A percentile compares a stretch with the other conserved stretches of the same genome.
phyloP scores from a whole-genome alignment of 2,329 filamentous ascomycete genomes.

The Trichoderma brevicompactum region DNA sequence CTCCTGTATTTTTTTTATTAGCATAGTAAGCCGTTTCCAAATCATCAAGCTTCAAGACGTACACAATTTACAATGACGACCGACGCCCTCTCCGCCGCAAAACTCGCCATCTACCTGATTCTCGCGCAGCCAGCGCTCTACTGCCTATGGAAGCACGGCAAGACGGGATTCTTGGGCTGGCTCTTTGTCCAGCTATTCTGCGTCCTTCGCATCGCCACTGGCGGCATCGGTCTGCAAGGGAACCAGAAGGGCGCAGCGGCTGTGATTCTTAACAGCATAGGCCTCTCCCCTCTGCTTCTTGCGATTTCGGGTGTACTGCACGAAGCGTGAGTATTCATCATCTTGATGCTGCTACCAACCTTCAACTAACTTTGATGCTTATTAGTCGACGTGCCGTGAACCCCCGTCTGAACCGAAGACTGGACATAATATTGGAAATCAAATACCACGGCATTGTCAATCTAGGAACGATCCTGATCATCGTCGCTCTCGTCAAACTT shows the following conservation, averaged over 20 bases:
- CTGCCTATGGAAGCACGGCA: slow-evolving; percentile 8
- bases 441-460: slow-evolving; percentile 3
- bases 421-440: slow-evolving; percentile 10
- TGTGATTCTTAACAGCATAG: slow-evolving; percentile 13
- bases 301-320: slow-evolving; percentile 7
- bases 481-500: neutral
- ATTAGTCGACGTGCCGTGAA: slow-evolving; percentile 13
- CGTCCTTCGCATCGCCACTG: slow-evolving; percentile 13
- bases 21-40: neutral
- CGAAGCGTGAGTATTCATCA: neutral
- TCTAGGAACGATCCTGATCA: neutral
- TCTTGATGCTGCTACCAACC: too few relatives aligned
- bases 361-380: accelerated
- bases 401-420: slow-evolving; percentile 4
- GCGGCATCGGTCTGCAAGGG: slow-evolving; percentile 12
- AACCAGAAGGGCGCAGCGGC: neutral
- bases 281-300: slow-evolving; percentile 11
- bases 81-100: slow-evolving; percentile 6
- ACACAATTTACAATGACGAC: neutral
- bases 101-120: slow-evolving; percentile 16
- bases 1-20: too few relatives aligned
- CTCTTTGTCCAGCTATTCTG: slow-evolving; percentile 12
- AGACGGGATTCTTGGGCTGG: slow-evolving; percentile 3
- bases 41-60: neutral
- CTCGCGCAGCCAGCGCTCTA: slow-evolving; percentile 1